phyloP scores from a whole-genome alignment of 208 protist genomes.

The Crithidia expoeki region DNA sequence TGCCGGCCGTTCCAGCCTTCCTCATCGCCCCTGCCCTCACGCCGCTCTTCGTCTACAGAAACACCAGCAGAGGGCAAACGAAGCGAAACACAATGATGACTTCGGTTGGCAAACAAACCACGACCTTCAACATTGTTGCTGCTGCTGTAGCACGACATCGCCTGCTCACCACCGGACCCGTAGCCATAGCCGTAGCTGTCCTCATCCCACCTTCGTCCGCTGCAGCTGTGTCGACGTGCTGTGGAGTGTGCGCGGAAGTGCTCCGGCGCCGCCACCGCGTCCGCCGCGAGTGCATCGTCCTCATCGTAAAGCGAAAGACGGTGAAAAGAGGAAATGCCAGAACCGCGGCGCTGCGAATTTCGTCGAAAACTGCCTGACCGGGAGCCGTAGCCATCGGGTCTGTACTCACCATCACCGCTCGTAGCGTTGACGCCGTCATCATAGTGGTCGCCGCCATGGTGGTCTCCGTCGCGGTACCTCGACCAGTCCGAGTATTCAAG shows the following conservation, averaged over 20 bases:
- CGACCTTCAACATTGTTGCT: neutral
- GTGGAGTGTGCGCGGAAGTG: slow-evolving; percentile 13
- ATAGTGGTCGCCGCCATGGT: neutral
- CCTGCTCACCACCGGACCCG: slow-evolving; percentile 12
- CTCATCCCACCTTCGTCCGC: neutral
- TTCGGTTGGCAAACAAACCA: too few relatives aligned
- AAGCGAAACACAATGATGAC: neutral
- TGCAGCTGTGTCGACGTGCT: neutral
- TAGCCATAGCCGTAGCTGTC: neutral
- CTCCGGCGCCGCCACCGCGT: slow-evolving; percentile 14
- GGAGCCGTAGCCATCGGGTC: neutral
- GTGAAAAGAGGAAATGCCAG: slow-evolving; percentile 6
- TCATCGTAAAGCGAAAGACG: slow-evolving; percentile 19
- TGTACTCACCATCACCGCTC: neutral
- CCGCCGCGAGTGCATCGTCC: slow-evolving; percentile 13
- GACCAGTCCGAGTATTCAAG: slow-evolving; percentile 17
- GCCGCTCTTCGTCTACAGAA: neutral
- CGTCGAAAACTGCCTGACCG: neutral
- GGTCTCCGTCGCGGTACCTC: neutral
- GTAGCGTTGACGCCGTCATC: neutral
- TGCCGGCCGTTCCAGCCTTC: neutral
- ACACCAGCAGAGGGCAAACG: neutral
- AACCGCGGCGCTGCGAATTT: neutral
- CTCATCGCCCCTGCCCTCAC: neutral
- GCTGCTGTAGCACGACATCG: neutral